Conservation (phyloP, 495 filamentous ascomycete genomes). For the Penicillium tannophilum region DNA sequence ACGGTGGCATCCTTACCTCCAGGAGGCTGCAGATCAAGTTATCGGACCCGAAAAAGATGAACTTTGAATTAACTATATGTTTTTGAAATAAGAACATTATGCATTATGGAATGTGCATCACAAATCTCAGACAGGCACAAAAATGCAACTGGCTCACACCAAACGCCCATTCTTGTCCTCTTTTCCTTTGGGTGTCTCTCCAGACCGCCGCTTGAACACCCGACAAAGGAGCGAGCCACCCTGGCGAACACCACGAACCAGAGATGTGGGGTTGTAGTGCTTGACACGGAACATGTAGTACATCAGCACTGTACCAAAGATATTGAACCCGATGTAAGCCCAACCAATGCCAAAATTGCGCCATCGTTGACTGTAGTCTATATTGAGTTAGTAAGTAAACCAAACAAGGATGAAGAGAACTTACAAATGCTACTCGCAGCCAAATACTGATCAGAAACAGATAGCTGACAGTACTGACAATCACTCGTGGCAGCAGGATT, state of each 20-base stretch:
- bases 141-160: slow-evolving; percentile 13
- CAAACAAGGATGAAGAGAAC: slow-evolving; percentile 8
- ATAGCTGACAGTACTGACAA: slow-evolving; percentile 65
- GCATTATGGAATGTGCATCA: not conserved
- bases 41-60: not conserved
- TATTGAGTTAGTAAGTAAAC: slow-evolving; percentile 20
- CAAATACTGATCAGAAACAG: slow-evolving; percentile 65
- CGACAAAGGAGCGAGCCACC: slow-evolving; percentile 38
- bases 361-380: slow-evolving; percentile 63
- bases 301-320: slow-evolving; percentile 66
- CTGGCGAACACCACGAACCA: slow-evolving; percentile 33
- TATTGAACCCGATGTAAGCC: slow-evolving; percentile 77
- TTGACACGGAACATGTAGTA: slow-evolving; percentile 66
- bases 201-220: slow-evolving; percentile 50
- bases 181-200: slow-evolving; percentile 58
- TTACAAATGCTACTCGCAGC: slow-evolving; percentile 49
- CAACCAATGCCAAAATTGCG: slow-evolving; percentile 73
- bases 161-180: slow-evolving; percentile 53
- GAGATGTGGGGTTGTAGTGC: slow-evolving; percentile 43
- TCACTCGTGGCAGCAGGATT: slow-evolving; percentile 51
- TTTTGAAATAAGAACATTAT: not conserved
- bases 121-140: not conserved
- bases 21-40: slow-evolving; percentile 8
- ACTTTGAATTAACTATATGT: not conserved
- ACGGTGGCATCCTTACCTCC: slow-evolving; percentile 34